Evolutionary conservation across 345 rosid genomes (phyloP), one percentile per base, ranked within the genome.

Genomic region (Ceriops tagal): DNA sequence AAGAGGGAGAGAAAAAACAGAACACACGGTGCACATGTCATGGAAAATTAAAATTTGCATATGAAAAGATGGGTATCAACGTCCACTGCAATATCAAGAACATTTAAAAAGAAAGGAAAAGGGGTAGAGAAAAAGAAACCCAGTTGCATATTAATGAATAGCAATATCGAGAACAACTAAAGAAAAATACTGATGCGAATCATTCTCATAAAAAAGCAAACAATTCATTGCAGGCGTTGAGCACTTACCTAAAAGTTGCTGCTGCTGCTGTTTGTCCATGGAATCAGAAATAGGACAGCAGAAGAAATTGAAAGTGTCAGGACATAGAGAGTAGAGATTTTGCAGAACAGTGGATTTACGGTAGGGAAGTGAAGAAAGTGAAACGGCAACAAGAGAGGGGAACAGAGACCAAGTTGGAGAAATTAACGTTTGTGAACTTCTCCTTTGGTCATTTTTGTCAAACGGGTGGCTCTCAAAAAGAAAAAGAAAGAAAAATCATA

Each of bases 181-280:
- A 22, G 20, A 56, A 32, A 32, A 32, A 32, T 5, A 35, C 8
- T 53, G 66, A 62, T 47, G 64, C 37, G n/a, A 68, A 65, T 16
- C 31, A 32, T 27, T n/a, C 22, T 53, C 24, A 53, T 53, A n/a
- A 43, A 46, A 72, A 70, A 66, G 69, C 78, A 63, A 65, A 93
- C 98, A 97, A 91, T 89, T 93, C 97, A 82, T 76, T 89, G 82
- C 72, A 91, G 57, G 96, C 75, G 97, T 77, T 20, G 96, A 87
- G 77, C 85, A 84, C 79, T 89, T 93, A 56, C 89, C 76, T 79
- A 86, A 67, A 67, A 85, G 83, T 70, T 88, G 92, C 74, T 83
- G 90, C 64, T 82, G 86, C 37, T 78, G 84, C 5, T 81, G 80
- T 47, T 81, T 85, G 73, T 92, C 98, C 96, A 92, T 87, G 82